These are phyloP conservation scores for Paraconiothyrium brasiliense DNA, from an alignment of 2,329 filamentous ascomycete species.

Conservation along the genomic window DNA sequence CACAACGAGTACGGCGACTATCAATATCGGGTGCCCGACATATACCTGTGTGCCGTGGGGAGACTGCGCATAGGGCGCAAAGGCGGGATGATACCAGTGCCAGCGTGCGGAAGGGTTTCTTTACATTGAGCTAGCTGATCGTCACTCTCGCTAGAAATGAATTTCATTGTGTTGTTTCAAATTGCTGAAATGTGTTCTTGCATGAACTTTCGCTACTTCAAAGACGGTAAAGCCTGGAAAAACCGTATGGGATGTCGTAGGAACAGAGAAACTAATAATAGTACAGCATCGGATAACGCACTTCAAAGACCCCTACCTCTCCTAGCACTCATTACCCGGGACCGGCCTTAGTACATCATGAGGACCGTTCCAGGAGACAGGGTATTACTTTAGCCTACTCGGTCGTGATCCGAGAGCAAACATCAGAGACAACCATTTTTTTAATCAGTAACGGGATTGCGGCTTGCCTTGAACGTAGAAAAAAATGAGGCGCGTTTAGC, in stretches of 20 bases:
- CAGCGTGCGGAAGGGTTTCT: neutral
- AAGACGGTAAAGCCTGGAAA: neutral
- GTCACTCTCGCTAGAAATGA: neutral
- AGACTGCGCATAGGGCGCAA: constrained; percentile 4
- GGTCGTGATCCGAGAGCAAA: neutral
- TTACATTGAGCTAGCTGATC: constrained; percentile 1
- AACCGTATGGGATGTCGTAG: neutral
- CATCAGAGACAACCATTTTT: neutral
- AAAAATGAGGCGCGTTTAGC: neutral
- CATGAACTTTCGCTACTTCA: neutral
- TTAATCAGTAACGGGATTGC: neutral
- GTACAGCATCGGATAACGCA: neutral
- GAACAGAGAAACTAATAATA: constrained; percentile 3
- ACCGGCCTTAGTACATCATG: constrained; percentile 2
- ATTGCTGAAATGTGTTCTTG: neutral
- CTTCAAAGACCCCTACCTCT: neutral
- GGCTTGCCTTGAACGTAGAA: neutral
- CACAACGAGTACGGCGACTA: constrained; percentile 22
- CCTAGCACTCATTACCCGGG: neutral
- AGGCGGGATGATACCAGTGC: constrained; percentile 6
- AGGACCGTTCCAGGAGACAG: neutral
- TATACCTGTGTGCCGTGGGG: constrained; percentile 34
- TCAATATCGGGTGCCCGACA: constrained; percentile 30
- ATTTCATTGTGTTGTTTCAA: neutral
- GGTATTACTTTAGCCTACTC: constrained; percentile 12